phyloP scores from a whole-genome alignment of 2,329 filamentous ascomycete species.

The Stemphylium vesicarium region DNA sequence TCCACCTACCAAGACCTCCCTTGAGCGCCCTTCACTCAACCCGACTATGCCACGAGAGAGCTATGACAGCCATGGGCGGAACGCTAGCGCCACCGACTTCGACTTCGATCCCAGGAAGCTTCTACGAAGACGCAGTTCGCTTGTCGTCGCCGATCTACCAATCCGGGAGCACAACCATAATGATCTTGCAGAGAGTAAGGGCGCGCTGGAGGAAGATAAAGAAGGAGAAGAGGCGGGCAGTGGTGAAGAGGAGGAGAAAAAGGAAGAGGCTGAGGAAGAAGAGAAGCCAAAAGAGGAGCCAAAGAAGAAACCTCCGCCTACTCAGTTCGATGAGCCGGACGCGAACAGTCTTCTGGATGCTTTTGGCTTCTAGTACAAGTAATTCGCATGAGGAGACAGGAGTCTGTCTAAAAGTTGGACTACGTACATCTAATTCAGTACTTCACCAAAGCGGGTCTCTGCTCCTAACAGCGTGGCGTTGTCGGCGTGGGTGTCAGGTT shows the following conservation, averaged over 20 bases:
- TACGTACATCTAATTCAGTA: no score
- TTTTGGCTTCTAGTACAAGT: conserved; percentile 76
- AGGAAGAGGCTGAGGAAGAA: conserved; percentile 29
- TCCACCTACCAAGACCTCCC: conserved; percentile 21
- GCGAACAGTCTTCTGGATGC: conserved; percentile 85
- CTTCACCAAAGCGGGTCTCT: no score
- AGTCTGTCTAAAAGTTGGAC: no score
- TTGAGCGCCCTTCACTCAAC: conserved; percentile 30
- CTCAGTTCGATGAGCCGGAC: conserved; percentile 91
- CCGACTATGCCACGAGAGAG: conserved; percentile 35
- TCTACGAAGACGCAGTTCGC: conserved; percentile 73
- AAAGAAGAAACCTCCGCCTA: conserved; percentile 65
- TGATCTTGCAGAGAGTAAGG: conserved; percentile 23
- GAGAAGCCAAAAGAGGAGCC: conserved; percentile 51
- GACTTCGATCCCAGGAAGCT: conserved; percentile 69
- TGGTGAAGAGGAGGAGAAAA: conserved; percentile 51
- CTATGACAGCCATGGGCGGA: conserved; percentile 25
- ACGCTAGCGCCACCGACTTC: conserved; percentile 35
- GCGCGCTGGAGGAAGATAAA: conserved; percentile 27
- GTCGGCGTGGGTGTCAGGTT: no score
- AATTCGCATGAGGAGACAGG: no score
- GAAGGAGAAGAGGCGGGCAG: conserved; percentile 41
- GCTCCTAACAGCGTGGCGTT: no score
- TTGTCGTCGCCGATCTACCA: conserved; percentile 79
- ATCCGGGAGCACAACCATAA: conserved; percentile 31